Evolutionary conservation across 352 stramenopile genomes (phyloP), one percentile per base, ranked within the genome.

Genomic region (Pythium volutum): DNA sequence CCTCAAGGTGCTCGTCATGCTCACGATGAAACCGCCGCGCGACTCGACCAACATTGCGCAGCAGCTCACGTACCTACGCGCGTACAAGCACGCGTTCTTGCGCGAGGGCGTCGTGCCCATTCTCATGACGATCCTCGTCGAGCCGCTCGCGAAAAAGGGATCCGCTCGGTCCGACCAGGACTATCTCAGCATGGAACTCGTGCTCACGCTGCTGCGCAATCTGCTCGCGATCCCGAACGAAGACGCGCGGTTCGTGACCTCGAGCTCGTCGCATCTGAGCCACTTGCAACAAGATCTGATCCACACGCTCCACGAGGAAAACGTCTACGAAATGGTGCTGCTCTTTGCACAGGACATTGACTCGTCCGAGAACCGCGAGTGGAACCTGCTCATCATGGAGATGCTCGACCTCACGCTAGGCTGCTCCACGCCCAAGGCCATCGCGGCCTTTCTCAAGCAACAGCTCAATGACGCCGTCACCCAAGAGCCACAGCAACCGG

Each of bases 341-440:
- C 68, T 95, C 3, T 93, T 96, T 61, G 76, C 87, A 2, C 82
- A 87, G 67, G 84, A 95, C 50, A 95, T 96, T 53, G 85, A 96
- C 10, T 83, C 85, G 2, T 57, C 79, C 0, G 87, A 94, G 39
- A 93, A 93, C 63, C 77, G 76, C 9, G 87, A 96, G 50, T 95
- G 87, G 87, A 94, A 95, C 46, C 46, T 96, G 60, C 54, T 96
- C 7, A 80, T 96, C 38, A 92, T 96, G 84, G 87, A 96, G 66
- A 93, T 96, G 73, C 70, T 96, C 23, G 83, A 91, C 56, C 71
- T 95, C 41, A 92, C 86, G 20, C 69, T 96, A 0, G 71, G 78
- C 45, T 88, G 81, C 33, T 88, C 83, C 0, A 76, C 79, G 4
- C 87, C 87, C 0, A 89, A 93, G 55, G 55, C 71, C 7, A 63